Conservation (phyloP, 108 stramenopile genomes). For the Asterionellopsis glacialis region DNA sequence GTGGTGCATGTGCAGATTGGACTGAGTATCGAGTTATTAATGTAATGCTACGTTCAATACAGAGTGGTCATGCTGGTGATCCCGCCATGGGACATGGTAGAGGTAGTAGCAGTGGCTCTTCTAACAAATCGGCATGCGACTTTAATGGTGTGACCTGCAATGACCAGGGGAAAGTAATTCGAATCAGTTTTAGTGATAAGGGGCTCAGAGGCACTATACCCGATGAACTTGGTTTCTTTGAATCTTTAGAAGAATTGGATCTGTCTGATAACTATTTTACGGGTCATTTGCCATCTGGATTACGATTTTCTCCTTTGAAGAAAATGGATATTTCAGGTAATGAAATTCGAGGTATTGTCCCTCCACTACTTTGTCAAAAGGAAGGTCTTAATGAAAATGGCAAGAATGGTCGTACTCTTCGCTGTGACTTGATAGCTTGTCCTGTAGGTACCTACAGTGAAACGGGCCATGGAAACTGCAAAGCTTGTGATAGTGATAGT, state of each 20-base stretch:
- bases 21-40: constrained; percentile 27
- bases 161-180: constrained; percentile 21
- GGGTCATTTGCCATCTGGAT: constrained; percentile 46
- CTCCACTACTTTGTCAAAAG: constrained; percentile 47
- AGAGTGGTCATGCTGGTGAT: neutral
- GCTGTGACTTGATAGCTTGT: constrained; percentile 49
- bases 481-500: constrained; percentile 1
- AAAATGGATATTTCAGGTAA: constrained; percentile 44
- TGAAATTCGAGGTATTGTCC: constrained; percentile 40
- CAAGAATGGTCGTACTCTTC: constrained; percentile 15
- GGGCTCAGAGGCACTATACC: constrained; percentile 46
- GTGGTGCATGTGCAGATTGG: constrained; percentile 23
- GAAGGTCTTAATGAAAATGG: constrained; percentile 50
- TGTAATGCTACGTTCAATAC: constrained; percentile 13
- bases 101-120: constrained; percentile 23
- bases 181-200: constrained; percentile 26
- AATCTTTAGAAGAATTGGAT: constrained; percentile 38
- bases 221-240: constrained; percentile 37
- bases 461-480: neutral
- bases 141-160: constrained; percentile 55
- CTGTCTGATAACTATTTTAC: constrained; percentile 42
- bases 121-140: constrained; percentile 24
- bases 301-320: constrained; percentile 45
- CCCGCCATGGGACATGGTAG: constrained; percentile 5
- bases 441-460: constrained; percentile 26